These are phyloP conservation scores for Brasenia schreberi DNA, from an alignment of 164 flowering plant species.

Conservation along the genomic window DNA sequence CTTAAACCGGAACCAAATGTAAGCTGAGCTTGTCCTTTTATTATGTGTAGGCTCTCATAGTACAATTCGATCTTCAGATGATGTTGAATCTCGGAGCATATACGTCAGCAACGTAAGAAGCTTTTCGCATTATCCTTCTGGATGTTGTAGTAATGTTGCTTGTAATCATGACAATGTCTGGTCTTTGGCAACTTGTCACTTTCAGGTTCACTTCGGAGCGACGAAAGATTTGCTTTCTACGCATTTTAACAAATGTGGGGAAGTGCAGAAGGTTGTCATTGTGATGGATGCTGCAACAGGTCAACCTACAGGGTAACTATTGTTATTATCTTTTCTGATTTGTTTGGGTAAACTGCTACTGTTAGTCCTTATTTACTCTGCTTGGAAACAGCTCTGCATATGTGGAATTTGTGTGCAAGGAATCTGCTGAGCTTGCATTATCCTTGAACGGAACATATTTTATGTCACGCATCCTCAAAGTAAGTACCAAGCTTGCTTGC, in stretches of 20 bases:
- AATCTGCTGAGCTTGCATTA: slow-evolving; percentile 77
- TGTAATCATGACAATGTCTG: neutral
- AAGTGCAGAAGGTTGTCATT: slow-evolving; percentile 73
- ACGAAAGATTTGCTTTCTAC: slow-evolving; percentile 85
- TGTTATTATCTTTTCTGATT: slow-evolving; percentile 4
- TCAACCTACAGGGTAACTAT: slow-evolving; percentile 67
- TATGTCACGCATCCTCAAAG: slow-evolving; percentile 94
- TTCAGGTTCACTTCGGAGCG: slow-evolving; percentile 95
- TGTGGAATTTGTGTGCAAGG: slow-evolving; percentile 74
- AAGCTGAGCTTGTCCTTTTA: slow-evolving; percentile 3
- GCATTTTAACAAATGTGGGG: slow-evolving; percentile 90
- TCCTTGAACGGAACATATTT: slow-evolving; percentile 87
- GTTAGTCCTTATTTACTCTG: neutral
- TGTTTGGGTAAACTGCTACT: neutral
- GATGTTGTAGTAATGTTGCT: neutral
- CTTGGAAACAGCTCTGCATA: slow-evolving; percentile 59
- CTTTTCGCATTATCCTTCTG: neutral
- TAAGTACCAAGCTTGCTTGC: slow-evolving; percentile 9
- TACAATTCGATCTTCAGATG: slow-evolving; percentile 46
- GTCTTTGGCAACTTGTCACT: slow-evolving; percentile 2
- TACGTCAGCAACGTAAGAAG: slow-evolving; percentile 73
- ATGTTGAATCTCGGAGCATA: slow-evolving; percentile 75
- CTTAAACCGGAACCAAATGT: too few species aligned
- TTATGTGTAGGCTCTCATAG: slow-evolving; percentile 40
- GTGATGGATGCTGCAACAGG: slow-evolving; percentile 83